These are phyloP conservation scores for Nigrospora osmanthi DNA, from an alignment of 2,329 filamentous ascomycete genomes.

Conservation along the genomic window DNA sequence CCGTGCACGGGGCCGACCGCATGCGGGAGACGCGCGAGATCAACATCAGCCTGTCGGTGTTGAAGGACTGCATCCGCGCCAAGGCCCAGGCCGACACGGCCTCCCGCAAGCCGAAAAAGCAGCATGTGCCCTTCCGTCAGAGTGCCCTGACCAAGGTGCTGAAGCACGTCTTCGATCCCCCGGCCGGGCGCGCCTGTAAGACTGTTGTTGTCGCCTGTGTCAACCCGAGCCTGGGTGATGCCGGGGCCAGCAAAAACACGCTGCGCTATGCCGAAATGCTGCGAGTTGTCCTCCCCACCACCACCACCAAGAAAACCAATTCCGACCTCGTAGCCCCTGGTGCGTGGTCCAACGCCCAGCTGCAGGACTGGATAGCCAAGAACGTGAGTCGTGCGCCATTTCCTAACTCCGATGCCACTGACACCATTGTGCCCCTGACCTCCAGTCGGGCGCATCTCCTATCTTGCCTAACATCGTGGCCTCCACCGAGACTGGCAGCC, in stretches of 20 bases:
- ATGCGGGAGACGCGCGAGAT: conserved; percentile 39
- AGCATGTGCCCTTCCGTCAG: conserved; percentile 36
- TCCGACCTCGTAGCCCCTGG: conserved; percentile 21
- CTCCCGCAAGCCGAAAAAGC: conserved; percentile 15
- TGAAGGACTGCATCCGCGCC: conserved; percentile 45
- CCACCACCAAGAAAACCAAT: neutral
- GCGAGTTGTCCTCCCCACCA: conserved; percentile 24
- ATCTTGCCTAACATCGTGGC: conserved; percentile 21
- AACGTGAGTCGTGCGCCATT: conserved; percentile 24
- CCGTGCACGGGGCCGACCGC: conserved; percentile 29
- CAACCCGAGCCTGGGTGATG: conserved; percentile 36
- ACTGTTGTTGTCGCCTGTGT: conserved; percentile 39
- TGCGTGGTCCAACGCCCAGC: conserved; percentile 30
- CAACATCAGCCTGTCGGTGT: conserved; percentile 37
- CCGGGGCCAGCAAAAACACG: conserved; percentile 37
- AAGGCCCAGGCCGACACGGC: conserved; percentile 26
- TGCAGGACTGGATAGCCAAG: conserved; percentile 29
- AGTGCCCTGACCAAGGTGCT: conserved; percentile 38
- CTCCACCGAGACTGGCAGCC: conserved; percentile 29
- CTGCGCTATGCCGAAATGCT: conserved; percentile 40
- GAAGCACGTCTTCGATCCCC: conserved; percentile 41
- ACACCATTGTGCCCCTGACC: too few species aligned
- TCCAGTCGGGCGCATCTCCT: neutral
- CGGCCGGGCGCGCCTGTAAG: conserved; percentile 26
- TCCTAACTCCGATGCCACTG: too few species aligned